These are phyloP conservation scores for Zhuliangozyma blackwelliae DNA, from an alignment of 1,139 yeast species.

Conservation along the genomic window DNA sequence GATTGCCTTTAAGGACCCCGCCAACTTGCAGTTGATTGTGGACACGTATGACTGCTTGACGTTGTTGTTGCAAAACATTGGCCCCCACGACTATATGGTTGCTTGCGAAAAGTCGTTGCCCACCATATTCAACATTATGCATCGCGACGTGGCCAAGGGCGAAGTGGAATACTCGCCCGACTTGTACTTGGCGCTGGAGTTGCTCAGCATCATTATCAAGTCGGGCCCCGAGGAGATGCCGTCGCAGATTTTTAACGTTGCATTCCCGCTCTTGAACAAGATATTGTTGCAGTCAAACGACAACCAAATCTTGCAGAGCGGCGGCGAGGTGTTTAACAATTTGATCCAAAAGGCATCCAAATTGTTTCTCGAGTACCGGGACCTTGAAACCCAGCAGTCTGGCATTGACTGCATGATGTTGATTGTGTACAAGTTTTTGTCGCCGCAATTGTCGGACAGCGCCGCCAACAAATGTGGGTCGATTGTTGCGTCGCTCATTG, in stretches of 20 bases:
- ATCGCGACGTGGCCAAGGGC: constrained; percentile 12
- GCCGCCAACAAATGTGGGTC: constrained; percentile 77
- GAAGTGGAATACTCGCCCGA: constrained; percentile 50
- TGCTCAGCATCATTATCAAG: constrained; percentile 55
- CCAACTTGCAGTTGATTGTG: constrained; percentile 64
- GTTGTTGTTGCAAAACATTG: constrained; percentile 48
- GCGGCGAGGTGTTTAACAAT: constrained; percentile 70
- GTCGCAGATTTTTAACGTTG: constrained; percentile 40
- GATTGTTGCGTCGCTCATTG: constrained; percentile 60
- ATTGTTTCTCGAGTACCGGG: constrained; percentile 37
- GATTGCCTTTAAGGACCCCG: constrained; percentile 69
- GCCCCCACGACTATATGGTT: constrained; percentile 39
- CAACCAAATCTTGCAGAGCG: constrained; percentile 72
- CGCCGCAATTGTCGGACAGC: constrained; percentile 69
- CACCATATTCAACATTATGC: constrained; percentile 37
- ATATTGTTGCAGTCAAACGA: constrained; percentile 59
- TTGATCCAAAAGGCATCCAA: constrained; percentile 51
- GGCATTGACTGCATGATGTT: constrained; percentile 56
- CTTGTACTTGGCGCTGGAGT: constrained; percentile 62
- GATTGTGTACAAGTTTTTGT: constrained; percentile 65
- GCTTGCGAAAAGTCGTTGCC: constrained; percentile 55
- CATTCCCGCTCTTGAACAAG: constrained; percentile 49
- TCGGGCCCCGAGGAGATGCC: constrained; percentile 43
- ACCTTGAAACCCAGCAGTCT: constrained; percentile 20
- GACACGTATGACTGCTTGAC: constrained; percentile 61